Conservation (phyloP, 2,329 filamentous ascomycete species). For the Fonsecaea erecta region DNA sequence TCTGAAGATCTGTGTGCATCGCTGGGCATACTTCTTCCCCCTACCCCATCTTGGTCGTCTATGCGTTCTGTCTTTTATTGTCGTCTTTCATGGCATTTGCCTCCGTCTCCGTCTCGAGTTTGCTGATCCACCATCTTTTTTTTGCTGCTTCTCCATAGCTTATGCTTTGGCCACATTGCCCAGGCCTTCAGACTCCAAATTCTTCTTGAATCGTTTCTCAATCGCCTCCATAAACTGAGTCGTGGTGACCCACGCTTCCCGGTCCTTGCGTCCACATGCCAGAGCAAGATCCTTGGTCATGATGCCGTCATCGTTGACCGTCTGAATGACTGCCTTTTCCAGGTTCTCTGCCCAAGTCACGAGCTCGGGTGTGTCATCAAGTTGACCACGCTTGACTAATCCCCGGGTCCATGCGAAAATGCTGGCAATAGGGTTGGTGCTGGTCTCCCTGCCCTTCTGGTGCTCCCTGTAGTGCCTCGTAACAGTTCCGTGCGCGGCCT, state of each 20-base stretch:
- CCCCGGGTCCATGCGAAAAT: slow-evolving; percentile 99
- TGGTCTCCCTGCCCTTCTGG: slow-evolving; percentile 96
- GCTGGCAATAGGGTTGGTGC: slow-evolving; percentile 97
- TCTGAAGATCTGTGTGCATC: background rate
- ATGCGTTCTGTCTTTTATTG: background rate
- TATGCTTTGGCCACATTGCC: slow-evolving; percentile 23
- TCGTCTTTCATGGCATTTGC: background rate
- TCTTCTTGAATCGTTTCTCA: slow-evolving; percentile 82
- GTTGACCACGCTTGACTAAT: slow-evolving; percentile 86
- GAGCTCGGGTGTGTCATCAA: slow-evolving; percentile 90
- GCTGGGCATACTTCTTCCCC: background rate
- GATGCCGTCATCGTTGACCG: slow-evolving; percentile 89
- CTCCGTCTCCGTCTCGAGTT: background rate
- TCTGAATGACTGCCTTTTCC: slow-evolving; percentile 91
- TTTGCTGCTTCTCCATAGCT: background rate
- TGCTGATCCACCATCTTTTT: background rate
- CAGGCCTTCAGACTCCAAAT: slow-evolving; percentile 65
- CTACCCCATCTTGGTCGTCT: background rate
- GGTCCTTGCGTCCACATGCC: slow-evolving; percentile 83
- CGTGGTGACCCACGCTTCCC: slow-evolving; percentile 87
- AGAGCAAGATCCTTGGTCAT: slow-evolving; percentile 99
- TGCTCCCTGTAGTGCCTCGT: slow-evolving; percentile 98
- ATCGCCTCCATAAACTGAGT: slow-evolving; percentile 90
- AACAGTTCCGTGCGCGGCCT: slow-evolving; percentile 97
- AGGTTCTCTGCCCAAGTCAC: slow-evolving; percentile 88